Base-by-base conservation (phyloP, 2,329 filamentous ascomycete species). In the Xylariaceae sp. region DNA sequence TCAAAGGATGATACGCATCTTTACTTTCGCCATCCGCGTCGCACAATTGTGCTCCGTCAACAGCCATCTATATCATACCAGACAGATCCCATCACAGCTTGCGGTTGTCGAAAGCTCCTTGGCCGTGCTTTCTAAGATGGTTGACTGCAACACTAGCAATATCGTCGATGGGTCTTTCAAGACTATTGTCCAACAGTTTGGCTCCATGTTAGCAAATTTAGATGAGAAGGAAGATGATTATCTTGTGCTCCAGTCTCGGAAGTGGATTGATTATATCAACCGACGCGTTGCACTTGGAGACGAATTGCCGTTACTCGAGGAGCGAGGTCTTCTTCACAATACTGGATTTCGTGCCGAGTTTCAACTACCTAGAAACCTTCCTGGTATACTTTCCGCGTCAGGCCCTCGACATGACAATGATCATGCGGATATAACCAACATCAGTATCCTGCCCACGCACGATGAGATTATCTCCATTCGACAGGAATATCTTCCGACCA, bases 351-450 rank as follows among this genome's bases (percentile, higher is more conserved):
- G 55, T 17, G 58, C 63, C 12, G 50, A 59, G 6, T 68, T 68
- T 36, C 45, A 60, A 2, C 45, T 68, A 2, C 49, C 49, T 4
- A 56, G 56, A 45, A 60, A 69, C 48, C 45, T 70, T 19, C 63
- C 68, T 5, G 66, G 66, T 3, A 37, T 34, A 3, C 53, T 68
- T 1, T 68, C 65, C 3, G 43, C 49, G 12, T 49, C 53, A 27
- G 61, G 66, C 6, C 53, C 50, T 40, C 63, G 73, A 6, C 75
- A 79, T 47, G 69, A 77, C 53, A 79, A 79, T 47, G 76, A 79
- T 51, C 60, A 70, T 38, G 61, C 54, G 1, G 61, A 71, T 37
- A 76, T 79, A 43, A 23, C 54, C 0, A 48, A 72, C 0, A 77
- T 80, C 44, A 61, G 61, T 37, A 73, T 79, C 29, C 52, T 79